A percentile compares a stretch with the other conserved stretches of the same genome.
phyloP scores from a whole-genome alignment of 2,329 filamentous ascomycete genomes.

The Aureobasidium pullulans region DNA sequence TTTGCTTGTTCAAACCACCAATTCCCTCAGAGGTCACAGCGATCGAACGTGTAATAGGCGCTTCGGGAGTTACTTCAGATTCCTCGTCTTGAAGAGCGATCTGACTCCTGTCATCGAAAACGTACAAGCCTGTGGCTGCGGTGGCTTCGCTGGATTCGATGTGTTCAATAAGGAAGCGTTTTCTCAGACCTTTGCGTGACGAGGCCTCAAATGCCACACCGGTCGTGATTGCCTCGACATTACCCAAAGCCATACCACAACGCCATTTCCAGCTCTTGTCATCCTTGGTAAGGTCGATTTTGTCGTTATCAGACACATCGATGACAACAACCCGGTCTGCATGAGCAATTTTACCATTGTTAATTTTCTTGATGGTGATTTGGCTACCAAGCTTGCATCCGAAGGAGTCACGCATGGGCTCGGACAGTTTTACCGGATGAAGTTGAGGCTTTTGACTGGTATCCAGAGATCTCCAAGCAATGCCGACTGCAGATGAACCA shows the following conservation, averaged over 20 bases:
- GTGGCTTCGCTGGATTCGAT: conserved; percentile 38
- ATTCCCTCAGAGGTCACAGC: conserved; percentile 43
- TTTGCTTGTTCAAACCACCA: conserved; percentile 59
- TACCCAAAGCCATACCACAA: conserved; percentile 26
- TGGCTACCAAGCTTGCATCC: conserved; percentile 65
- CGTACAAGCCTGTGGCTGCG: conserved; percentile 10
- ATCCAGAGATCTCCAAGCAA: conserved; percentile 53
- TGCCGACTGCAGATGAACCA: conserved; percentile 45
- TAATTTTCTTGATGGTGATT: conserved; percentile 52
- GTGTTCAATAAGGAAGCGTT: conserved; percentile 53
- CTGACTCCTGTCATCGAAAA: conserved; percentile 21
- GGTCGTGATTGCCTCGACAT: conserved; percentile 61
- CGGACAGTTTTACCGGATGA: conserved; percentile 64
- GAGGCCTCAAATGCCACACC: conserved; percentile 64
- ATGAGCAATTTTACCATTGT: conserved; percentile 40
- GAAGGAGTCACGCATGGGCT: conserved; percentile 64
- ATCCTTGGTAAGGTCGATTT: conserved; percentile 22
- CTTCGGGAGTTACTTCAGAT: conserved; percentile 13
- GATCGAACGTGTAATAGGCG: conserved; percentile 14
- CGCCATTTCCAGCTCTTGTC: conserved; percentile 30
- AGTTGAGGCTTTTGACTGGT: conserved; percentile 51
- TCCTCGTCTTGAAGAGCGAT: conserved; percentile 21
- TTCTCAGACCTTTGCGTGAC: conserved; percentile 47
- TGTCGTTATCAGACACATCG: conserved; percentile 40
- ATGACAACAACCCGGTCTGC: conserved; percentile 54